Conservation (phyloP, 129 eudicot genomes). For the Chrysanthemum lavandulifolium region DNA sequence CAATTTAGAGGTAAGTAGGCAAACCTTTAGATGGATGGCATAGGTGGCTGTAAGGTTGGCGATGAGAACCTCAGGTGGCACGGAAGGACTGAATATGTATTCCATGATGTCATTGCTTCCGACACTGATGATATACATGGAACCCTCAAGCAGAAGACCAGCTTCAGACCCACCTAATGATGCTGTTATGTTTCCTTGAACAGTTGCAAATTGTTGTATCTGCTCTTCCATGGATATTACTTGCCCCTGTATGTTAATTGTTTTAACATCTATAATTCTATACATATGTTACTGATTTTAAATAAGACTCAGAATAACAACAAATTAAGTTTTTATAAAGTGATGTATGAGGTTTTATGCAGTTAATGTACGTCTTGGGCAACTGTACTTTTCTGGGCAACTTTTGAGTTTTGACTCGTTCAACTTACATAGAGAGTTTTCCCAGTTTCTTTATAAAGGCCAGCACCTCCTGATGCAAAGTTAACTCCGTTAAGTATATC, state of each 20-base stretch:
- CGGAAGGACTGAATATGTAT: background rate
- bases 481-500: conserved; percentile 40
- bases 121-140: conserved; percentile 45
- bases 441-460: conserved; percentile 29
- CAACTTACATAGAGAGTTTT: conserved; percentile 18
- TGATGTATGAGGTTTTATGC: no score
- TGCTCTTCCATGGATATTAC: conserved; percentile 41
- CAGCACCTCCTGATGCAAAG: conserved; percentile 55
- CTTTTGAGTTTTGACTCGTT: no score
- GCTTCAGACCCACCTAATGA: conserved; percentile 29
- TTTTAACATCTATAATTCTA: no score
- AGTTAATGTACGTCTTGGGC: no score
- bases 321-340: no score
- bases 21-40: conserved; percentile 44
- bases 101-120: conserved; percentile 56
- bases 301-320: no score
- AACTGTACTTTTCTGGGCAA: no score
- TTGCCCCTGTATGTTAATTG: conserved; percentile 14
- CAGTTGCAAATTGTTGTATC: conserved; percentile 45
- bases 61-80: conserved; percentile 21
- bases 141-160: conserved; percentile 24
- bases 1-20: background rate
- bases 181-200: conserved; percentile 39
- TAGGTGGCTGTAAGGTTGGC: conserved; percentile 32
- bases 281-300: no score